Conservation (phyloP, 2,329 filamentous ascomycete genomes). For the Pestalotiopsis sp. region DNA sequence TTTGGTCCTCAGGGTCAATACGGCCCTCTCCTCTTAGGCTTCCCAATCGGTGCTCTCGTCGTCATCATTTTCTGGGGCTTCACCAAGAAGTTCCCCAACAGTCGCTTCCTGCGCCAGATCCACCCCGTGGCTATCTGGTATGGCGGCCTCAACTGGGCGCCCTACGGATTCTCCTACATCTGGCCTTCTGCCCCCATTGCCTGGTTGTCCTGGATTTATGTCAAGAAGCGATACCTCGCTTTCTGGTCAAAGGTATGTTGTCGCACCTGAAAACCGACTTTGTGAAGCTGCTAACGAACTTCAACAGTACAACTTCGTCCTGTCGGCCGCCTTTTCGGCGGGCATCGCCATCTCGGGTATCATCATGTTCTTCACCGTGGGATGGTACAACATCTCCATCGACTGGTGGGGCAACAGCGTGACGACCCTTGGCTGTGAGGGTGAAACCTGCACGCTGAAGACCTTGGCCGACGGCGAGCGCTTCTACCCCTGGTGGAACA, state of each 20-base stretch:
- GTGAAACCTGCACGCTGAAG: conserved; percentile 3
- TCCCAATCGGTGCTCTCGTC: conserved; percentile 36
- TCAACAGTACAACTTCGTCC: conserved; percentile 53
- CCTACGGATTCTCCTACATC: conserved; percentile 34
- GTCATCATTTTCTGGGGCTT: conserved; percentile 46
- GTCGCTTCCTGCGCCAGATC: conserved; percentile 41
- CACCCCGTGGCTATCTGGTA: conserved; percentile 52
- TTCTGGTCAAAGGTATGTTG: conserved; percentile 51
- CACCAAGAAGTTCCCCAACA: conserved; percentile 42
- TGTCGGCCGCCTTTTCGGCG: conserved; percentile 52
- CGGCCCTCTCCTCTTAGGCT: conserved; percentile 31
- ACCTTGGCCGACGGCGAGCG: conserved; percentile 7
- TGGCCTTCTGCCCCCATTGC: conserved; percentile 16
- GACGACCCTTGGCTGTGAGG: conserved; percentile 13
- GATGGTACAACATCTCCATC: conserved; percentile 44
- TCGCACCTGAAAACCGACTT: background rate
- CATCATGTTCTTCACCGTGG: conserved; percentile 56
- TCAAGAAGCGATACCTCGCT: conserved; percentile 44
- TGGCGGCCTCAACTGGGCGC: conserved; percentile 48
- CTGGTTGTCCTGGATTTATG: conserved; percentile 45
- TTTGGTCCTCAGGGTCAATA: conserved; percentile 41
- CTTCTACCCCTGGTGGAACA: conserved; percentile 12
- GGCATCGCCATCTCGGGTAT: conserved; percentile 54
- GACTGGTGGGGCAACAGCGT: conserved; percentile 34
- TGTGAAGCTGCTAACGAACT: background rate